A percentile compares a stretch with the other conserved stretches of the same genome.
Evolutionary conservation across 345 rosid genomes (phyloP).

Genomic region (Gossypium rotundifolium): DNA sequence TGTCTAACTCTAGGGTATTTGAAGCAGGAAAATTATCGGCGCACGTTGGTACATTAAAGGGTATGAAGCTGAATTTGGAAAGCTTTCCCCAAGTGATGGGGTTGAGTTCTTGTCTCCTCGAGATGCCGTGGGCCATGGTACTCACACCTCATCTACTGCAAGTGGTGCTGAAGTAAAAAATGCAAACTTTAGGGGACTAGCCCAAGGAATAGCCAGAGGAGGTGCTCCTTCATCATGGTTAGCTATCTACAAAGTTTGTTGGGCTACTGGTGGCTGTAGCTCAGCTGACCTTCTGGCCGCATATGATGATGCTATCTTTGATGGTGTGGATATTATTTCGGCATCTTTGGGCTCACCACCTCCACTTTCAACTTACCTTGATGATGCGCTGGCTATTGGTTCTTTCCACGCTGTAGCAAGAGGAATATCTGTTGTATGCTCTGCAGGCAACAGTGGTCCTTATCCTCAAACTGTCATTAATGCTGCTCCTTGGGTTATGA

Average conservation of each 20-base stretch:
- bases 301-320: constrained; percentile 38
- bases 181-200: constrained; percentile 41
- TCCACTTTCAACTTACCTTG: constrained; percentile 22
- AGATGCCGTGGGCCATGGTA: constrained; percentile 57
- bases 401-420: constrained; percentile 49
- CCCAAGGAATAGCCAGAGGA: constrained; percentile 46
- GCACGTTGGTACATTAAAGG: constrained; percentile 44
- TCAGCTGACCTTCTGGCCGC: constrained; percentile 42
- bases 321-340: constrained; percentile 40
- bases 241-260: constrained; percentile 43
- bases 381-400: constrained; percentile 49
- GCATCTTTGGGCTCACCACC: constrained; percentile 32
- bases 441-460: constrained; percentile 66
- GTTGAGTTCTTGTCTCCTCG: constrained; percentile 51
- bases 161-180: constrained; percentile 28
- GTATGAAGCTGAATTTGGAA: constrained; percentile 43
- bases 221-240: constrained; percentile 47
- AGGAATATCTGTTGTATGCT: constrained; percentile 53
- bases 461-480: constrained; percentile 30
- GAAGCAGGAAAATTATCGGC: constrained; percentile 40
- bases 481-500: constrained; percentile 61
- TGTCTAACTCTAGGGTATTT: background rate
- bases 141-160: constrained; percentile 62
- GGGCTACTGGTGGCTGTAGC: constrained; percentile 34
- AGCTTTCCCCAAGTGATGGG: constrained; percentile 5